A percentile compares a stretch with the other conserved stretches of the same genome.
These are phyloP conservation scores for Coniosporium tulheliwenetii DNA, from an alignment of 2,329 filamentous ascomycete species.

Conservation along the genomic window DNA sequence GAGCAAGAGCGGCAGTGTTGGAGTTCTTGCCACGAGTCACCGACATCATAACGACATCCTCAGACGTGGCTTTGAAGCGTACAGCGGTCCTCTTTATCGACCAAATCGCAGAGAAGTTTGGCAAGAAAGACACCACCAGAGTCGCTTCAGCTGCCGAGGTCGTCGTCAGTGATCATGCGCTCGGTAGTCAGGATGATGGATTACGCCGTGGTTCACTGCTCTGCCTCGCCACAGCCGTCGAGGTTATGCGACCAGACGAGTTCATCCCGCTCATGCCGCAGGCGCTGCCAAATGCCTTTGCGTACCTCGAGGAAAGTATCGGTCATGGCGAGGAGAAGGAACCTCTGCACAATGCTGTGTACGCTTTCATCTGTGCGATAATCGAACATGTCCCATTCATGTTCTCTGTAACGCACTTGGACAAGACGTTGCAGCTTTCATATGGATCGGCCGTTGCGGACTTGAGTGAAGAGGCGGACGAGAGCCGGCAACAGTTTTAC, in stretches of 20 bases:
- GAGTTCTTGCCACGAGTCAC: conserved; percentile 68
- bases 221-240: conserved; percentile 76
- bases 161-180: conserved; percentile 59
- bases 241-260: conserved; percentile 63
- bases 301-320: conserved; percentile 53
- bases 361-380: conserved; percentile 62
- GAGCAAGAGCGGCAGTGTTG: conserved; percentile 55
- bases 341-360: conserved; percentile 67
- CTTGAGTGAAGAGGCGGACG: conserved; percentile 45
- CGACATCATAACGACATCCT: conserved; percentile 56
- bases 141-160: conserved; percentile 61
- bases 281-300: conserved; percentile 56
- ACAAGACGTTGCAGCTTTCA: conserved; percentile 55
- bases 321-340: conserved; percentile 35
- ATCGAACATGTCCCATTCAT: conserved; percentile 81
- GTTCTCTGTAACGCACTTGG: conserved; percentile 60
- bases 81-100: conserved; percentile 82
- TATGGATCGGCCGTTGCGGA: conserved; percentile 52
- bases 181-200: conserved; percentile 56
- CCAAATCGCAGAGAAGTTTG: conserved; percentile 86
- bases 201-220: conserved; percentile 74
- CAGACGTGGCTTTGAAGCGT: conserved; percentile 62
- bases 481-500: conserved; percentile 53
- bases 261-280: conserved; percentile 70
- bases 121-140: conserved; percentile 71